phyloP scores from a whole-genome alignment of 2,329 filamentous ascomycete species.

The Aspergillus sp. region DNA sequence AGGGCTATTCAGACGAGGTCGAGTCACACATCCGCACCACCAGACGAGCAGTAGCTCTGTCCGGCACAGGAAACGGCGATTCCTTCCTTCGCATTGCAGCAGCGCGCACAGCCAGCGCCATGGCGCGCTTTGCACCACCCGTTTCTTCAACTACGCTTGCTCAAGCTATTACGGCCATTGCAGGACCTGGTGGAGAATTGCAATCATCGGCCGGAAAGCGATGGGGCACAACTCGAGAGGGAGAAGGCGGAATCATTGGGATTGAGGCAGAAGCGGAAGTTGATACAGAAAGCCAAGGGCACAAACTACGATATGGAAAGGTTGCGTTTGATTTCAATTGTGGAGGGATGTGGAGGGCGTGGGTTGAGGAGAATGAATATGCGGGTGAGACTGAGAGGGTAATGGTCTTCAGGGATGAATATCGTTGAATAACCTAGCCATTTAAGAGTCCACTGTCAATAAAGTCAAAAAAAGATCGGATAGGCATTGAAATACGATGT shows the following conservation, averaged over 20 bases:
- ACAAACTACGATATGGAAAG: constrained; percentile 32
- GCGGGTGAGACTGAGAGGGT: constrained; percentile 30
- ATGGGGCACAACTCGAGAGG: constrained; percentile 69
- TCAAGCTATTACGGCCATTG: constrained; percentile 56
- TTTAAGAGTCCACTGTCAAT: not conserved
- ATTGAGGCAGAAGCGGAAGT: constrained; percentile 52
- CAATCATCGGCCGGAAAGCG: constrained; percentile 66
- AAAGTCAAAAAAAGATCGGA: not conserved
- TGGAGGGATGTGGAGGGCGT: constrained; percentile 80
- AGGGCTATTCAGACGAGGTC: not conserved
- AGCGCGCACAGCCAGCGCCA: constrained; percentile 63
- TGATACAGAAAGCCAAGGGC: constrained; percentile 38
- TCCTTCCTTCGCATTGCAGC: constrained; percentile 71
- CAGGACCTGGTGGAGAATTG: constrained; percentile 66
- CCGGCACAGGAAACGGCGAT: constrained; percentile 82
- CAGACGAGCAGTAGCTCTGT: constrained; percentile 52
- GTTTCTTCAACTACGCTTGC: constrained; percentile 41
- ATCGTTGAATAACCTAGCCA: constrained; percentile 9
- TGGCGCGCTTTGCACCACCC: constrained; percentile 55
- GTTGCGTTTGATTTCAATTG: constrained; percentile 77
- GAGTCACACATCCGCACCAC: constrained; percentile 2
- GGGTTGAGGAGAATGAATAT: constrained; percentile 42
- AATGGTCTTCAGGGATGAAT: constrained; percentile 40
- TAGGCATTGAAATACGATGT: not conserved
- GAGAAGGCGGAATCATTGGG: constrained; percentile 79